Evolutionary conservation across 192 early-diverging fungal species (phyloP).

Genomic region (Diversispora epigaea): DNA sequence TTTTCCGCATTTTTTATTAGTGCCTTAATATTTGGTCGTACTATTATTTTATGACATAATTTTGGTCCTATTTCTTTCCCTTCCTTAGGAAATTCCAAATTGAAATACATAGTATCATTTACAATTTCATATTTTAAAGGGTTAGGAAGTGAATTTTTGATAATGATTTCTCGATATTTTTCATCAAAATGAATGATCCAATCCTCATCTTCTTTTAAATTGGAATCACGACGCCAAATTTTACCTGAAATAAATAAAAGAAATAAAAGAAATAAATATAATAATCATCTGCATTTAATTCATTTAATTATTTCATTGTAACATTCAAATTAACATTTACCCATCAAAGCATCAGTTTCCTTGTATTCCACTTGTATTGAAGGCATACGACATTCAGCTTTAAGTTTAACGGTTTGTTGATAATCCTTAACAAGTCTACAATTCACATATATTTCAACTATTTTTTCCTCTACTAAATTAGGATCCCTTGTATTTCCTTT

Average conservation of each 20-base stretch:
- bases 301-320: no score
- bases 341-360: constrained; percentile 48
- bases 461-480: constrained; percentile 61
- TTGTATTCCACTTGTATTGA: constrained; percentile 46
- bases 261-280: constrained; percentile 1
- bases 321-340: constrained; percentile 29
- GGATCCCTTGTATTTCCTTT: constrained; percentile 42
- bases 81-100: constrained; percentile 52
- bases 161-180: constrained; percentile 42
- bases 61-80: constrained; percentile 38
- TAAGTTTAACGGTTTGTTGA: constrained; percentile 65
- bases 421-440: constrained; percentile 81
- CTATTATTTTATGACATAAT: constrained; percentile 43
- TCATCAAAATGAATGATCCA: constrained; percentile 55
- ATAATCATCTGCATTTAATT: neutral
- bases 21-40: constrained; percentile 56
- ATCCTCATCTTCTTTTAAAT: constrained; percentile 40
- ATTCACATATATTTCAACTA: constrained; percentile 73
- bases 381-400: constrained; percentile 61
- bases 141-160: constrained; percentile 56
- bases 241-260: constrained; percentile 30
- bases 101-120: constrained; percentile 74
- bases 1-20: constrained; percentile 60
- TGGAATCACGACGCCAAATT: constrained; percentile 28
- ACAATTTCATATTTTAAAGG: constrained; percentile 65